These are phyloP conservation scores for Paecilomyces sp. DNA, from an alignment of 2,329 filamentous ascomycete genomes.

Conservation along the genomic window DNA sequence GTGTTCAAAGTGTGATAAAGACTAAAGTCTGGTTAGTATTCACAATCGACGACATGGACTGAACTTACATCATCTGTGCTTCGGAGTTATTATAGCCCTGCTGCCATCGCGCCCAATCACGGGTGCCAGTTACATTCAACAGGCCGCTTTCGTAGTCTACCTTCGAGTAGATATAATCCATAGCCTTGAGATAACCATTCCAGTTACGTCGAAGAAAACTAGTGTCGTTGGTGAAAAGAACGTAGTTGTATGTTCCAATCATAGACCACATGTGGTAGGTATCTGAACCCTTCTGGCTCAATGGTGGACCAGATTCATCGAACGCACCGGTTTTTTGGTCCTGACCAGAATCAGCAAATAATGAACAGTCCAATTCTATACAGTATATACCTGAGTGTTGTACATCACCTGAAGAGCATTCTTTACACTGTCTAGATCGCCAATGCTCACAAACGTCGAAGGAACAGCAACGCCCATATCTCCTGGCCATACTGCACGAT, in stretches of 20 bases:
- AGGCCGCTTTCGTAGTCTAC: constrained; percentile 39
- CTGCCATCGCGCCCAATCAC: constrained; percentile 47
- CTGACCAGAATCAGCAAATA: constrained; percentile 8
- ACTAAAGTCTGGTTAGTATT: constrained; percentile 8
- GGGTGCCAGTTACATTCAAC: constrained; percentile 42
- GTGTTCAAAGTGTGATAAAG: constrained; percentile 50
- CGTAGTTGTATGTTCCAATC: constrained; percentile 53
- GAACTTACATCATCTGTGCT: constrained; percentile 42
- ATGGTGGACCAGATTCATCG: constrained; percentile 27
- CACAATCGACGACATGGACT: not conserved
- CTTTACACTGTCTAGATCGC: constrained; percentile 40
- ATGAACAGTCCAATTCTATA: not conserved
- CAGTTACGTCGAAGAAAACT: constrained; percentile 42
- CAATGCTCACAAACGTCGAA: constrained; percentile 35
- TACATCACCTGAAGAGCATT: constrained; percentile 45
- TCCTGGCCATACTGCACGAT: constrained; percentile 40
- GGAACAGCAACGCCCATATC: constrained; percentile 47
- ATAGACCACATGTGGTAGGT: constrained; percentile 46
- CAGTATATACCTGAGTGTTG: constrained; percentile 28
- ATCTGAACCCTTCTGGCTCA: constrained; percentile 25
- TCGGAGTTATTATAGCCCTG: constrained; percentile 46
- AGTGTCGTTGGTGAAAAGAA: constrained; percentile 49
- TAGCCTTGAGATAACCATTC: constrained; percentile 42
- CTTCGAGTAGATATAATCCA: constrained; percentile 40
- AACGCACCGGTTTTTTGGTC: constrained; percentile 24